A percentile compares a stretch with the other conserved stretches of the same genome.
Conservation (phyloP, 495 filamentous ascomycete genomes). For the Aspergillus nidulans region DNA sequence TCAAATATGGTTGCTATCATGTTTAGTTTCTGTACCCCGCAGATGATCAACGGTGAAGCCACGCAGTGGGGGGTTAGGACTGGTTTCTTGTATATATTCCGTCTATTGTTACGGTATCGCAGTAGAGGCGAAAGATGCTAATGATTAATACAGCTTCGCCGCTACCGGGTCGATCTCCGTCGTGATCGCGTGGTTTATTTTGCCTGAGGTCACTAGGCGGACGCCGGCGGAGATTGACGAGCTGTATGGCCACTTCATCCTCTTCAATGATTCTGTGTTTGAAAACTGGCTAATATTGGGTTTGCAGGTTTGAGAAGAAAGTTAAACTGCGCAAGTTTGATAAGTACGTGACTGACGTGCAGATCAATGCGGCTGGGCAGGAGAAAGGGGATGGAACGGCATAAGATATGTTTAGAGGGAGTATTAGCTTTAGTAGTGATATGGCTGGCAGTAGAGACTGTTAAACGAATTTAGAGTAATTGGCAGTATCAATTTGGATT, state of each 20-base stretch:
- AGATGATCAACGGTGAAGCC: constrained; percentile 35
- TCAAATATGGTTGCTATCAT: constrained; percentile 37
- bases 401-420: too few species aligned
- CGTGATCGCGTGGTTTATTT: constrained; percentile 36
- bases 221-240: constrained; percentile 39
- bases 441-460: too few species aligned
- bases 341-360: constrained; percentile 28
- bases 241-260: constrained; percentile 20
- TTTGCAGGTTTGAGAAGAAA: constrained; percentile 29
- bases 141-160: constrained; percentile 24
- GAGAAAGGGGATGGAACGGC: background rate
- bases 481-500: too few species aligned
- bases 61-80: constrained; percentile 38
- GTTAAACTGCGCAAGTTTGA: constrained; percentile 32
- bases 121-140: background rate
- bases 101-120: background rate
- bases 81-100: constrained; percentile 39
- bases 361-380: constrained; percentile 11
- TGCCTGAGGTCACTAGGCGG: constrained; percentile 32
- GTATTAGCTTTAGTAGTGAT: too few species aligned
- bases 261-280: too few species aligned
- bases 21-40: constrained; percentile 41
- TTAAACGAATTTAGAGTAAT: too few species aligned
- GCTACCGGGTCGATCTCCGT: constrained; percentile 26
- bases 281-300: too few species aligned